Conservation (phyloP, 331 rosid genomes). For the Pyracantha coccinea region DNA sequence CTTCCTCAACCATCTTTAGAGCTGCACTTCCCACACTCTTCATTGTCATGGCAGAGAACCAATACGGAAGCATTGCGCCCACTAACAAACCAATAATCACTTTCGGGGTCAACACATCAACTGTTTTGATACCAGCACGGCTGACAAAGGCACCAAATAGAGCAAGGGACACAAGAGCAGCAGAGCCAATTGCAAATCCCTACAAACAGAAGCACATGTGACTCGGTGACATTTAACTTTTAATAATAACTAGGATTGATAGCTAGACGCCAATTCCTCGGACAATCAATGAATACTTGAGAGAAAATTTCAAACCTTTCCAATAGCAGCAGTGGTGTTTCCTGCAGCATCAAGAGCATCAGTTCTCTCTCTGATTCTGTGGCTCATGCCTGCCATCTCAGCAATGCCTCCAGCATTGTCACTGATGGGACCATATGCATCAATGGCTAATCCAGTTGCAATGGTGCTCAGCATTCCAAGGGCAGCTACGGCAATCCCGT, state of each 20-base stretch:
- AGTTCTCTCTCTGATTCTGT: conserved; percentile 86
- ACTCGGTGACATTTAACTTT: not conserved
- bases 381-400: conserved; percentile 99
- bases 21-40: conserved; percentile 99
- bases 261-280: not conserved
- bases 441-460: conserved; percentile 95
- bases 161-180: conserved; percentile 92
- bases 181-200: conserved; percentile 98
- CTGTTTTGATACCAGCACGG: conserved; percentile 64
- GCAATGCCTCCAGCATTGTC: conserved; percentile 99
- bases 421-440: conserved; percentile 98
- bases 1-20: conserved; percentile 97
- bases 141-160: conserved; percentile 98
- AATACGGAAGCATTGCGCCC: conserved; percentile 97
- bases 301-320: conserved; percentile 50
- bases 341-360: conserved; percentile 99
- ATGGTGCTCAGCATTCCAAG: conserved; percentile 98
- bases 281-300: not conserved
- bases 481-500: conserved; percentile 96
- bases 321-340: conserved; percentile 97
- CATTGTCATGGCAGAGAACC: conserved; percentile 99
- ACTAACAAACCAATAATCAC: conserved; percentile 86
- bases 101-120: conserved; percentile 83
- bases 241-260: not conserved
- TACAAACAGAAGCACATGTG: conserved; percentile 16